These are phyloP conservation scores for Elaeagnus macrophylla DNA, from an alignment of 306 rosid species.

Conservation along the genomic window DNA sequence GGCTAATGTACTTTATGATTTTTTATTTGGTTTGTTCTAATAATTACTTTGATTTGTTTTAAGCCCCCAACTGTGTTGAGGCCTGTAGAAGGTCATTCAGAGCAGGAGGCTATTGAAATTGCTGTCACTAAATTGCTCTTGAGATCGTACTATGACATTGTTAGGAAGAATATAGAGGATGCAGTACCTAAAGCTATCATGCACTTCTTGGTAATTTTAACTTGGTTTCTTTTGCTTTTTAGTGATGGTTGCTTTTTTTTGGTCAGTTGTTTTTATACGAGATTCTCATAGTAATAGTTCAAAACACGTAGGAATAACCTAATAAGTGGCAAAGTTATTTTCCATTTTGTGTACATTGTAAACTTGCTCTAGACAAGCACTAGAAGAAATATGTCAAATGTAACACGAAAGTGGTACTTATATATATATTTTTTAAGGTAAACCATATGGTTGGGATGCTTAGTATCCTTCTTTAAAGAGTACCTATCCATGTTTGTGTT, in stretches of 20 bases:
- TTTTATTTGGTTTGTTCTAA: neutral
- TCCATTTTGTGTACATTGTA: too few relatives aligned
- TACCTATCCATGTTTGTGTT: too few relatives aligned
- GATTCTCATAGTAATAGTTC: too few relatives aligned
- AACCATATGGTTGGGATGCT: too few relatives aligned
- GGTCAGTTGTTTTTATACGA: neutral
- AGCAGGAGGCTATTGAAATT: slow-evolving; percentile 75
- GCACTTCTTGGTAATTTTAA: slow-evolving; percentile 81
- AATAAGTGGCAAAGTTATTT: too few relatives aligned
- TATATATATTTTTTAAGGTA: too few relatives aligned
- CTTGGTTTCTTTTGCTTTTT: neutral
- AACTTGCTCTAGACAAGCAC: too few relatives aligned
- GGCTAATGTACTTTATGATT: slow-evolving; percentile 3
- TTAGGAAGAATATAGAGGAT: slow-evolving; percentile 86
- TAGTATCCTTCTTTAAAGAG: too few relatives aligned
- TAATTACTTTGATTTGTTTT: slow-evolving; percentile 22
- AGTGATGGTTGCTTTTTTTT: too few relatives aligned
- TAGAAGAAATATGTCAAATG: too few relatives aligned
- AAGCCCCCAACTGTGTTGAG: slow-evolving; percentile 90
- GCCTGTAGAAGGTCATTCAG: slow-evolving; percentile 77
- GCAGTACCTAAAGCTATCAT: slow-evolving; percentile 83
- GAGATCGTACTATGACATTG: slow-evolving; percentile 89
- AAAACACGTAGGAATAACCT: too few relatives aligned
- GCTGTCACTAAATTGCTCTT: slow-evolving; percentile 67
- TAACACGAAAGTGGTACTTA: too few relatives aligned